These are phyloP conservation scores for Areca catechu DNA, from an alignment of 176 grass and related monocot species.

Conservation along the genomic window DNA sequence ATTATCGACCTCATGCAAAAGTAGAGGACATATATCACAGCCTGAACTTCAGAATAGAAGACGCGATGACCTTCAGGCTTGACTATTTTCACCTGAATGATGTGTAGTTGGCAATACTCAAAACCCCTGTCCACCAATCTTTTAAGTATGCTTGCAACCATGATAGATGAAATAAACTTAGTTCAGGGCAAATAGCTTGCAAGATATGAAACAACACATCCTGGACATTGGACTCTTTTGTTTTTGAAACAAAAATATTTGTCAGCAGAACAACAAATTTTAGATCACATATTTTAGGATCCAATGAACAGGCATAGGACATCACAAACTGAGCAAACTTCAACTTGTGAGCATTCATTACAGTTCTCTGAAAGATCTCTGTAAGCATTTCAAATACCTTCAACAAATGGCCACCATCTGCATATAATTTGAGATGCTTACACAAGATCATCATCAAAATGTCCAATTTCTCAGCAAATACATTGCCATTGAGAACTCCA, in stretches of 20 bases:
- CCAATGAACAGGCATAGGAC: slow-evolving; percentile 94
- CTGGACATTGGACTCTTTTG: slow-evolving; percentile 59
- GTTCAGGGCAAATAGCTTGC: too few relatives aligned
- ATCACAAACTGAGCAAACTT: slow-evolving; percentile 95
- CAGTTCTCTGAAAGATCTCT: slow-evolving; percentile 51
- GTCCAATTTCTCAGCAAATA: slow-evolving; percentile 80
- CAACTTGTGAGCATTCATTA: slow-evolving; percentile 75
- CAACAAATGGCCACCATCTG: slow-evolving; percentile 27
- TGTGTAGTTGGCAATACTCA: slow-evolving; percentile 33
- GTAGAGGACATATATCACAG: slow-evolving; percentile 89
- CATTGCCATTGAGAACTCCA: slow-evolving; percentile 41
- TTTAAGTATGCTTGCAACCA: slow-evolving; percentile 48
- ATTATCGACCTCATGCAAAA: slow-evolving; percentile 83
- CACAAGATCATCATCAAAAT: slow-evolving; percentile 77
- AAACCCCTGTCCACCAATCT: slow-evolving; percentile 73
- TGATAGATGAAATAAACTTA: slow-evolving; percentile 63
- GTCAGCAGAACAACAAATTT: slow-evolving; percentile 55
- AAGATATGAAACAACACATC: too few relatives aligned
- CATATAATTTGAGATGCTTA: slow-evolving; percentile 63
- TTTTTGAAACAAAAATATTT: slow-evolving; percentile 52
- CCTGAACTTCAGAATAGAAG: slow-evolving; percentile 82
- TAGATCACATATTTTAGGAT: slow-evolving; percentile 54
- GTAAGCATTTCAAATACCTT: slow-evolving; percentile 65
- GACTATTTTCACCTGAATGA: background rate
- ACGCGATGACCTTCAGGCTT: slow-evolving; percentile 50